These are phyloP conservation scores for Aspergillus sp. DNA, from an alignment of 2,329 filamentous ascomycete species.

Conservation along the genomic window DNA sequence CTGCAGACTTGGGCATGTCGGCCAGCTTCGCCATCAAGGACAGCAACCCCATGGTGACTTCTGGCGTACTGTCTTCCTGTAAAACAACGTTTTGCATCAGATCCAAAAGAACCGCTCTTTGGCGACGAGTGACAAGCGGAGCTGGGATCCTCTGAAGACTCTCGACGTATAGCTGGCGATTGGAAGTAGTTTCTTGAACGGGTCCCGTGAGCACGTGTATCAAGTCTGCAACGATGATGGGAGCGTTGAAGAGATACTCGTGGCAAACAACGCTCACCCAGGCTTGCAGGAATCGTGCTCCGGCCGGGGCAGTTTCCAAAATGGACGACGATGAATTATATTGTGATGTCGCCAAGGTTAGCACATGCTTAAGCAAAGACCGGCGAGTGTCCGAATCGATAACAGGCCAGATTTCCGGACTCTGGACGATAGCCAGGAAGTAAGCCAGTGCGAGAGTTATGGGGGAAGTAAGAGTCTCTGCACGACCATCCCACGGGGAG, in stretches of 20 bases:
- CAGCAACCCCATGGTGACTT: constrained; percentile 32
- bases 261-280: constrained; percentile 40
- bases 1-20: constrained; percentile 40
- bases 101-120: constrained; percentile 35
- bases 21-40: constrained; percentile 42
- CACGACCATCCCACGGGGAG: constrained; percentile 39
- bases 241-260: constrained; percentile 38
- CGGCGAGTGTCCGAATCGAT: constrained; percentile 31
- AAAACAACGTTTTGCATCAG: constrained; percentile 33
- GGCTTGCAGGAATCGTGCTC: constrained; percentile 35
- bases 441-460: constrained; percentile 34
- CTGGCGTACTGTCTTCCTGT: constrained; percentile 25
- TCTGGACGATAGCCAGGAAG: constrained; percentile 32
- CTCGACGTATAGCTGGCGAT: constrained; percentile 32
- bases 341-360: constrained; percentile 32
- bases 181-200: constrained; percentile 29
- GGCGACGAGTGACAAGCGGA: constrained; percentile 37
- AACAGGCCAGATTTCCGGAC: constrained; percentile 28
- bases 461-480: constrained; percentile 33
- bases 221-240: constrained; percentile 35
- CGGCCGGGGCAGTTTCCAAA: constrained; percentile 26
- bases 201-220: constrained; percentile 33
- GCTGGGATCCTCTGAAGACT: constrained; percentile 39
- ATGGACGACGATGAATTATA: constrained; percentile 23
- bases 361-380: constrained; percentile 33